These are phyloP conservation scores for Clarireedia homoeocarpa DNA, from an alignment of 2,329 filamentous ascomycete species.

Conservation along the genomic window DNA sequence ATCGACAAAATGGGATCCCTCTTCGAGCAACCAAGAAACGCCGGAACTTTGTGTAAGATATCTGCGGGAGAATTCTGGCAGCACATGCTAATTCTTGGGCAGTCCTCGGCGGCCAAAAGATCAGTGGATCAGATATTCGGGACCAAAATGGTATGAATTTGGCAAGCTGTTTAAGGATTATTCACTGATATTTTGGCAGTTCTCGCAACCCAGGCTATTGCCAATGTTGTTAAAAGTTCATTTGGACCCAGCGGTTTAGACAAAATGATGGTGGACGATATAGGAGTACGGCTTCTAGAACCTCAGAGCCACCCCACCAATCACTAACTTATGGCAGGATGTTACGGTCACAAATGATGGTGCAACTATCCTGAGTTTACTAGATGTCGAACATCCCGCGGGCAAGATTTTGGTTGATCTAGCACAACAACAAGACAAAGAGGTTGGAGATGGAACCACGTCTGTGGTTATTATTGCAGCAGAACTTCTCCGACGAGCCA, in stretches of 20 bases:
- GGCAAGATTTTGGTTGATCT: conserved; percentile 98
- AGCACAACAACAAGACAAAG: conserved; percentile 97
- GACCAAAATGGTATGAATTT: conserved; percentile 76
- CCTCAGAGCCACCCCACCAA: conserved; percentile 6
- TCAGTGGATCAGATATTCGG: conserved; percentile 90
- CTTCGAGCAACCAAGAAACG: conserved; percentile 89
- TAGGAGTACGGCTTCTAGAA: conserved; percentile 57
- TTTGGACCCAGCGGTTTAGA: conserved; percentile 95
- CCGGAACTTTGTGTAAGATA: conserved; percentile 74
- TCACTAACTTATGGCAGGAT: conserved; percentile 48
- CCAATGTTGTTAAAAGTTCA: conserved; percentile 98
- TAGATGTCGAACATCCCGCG: conserved; percentile 96
- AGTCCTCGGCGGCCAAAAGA: conserved; percentile 94
- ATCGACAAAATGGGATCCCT: conserved; percentile 76
- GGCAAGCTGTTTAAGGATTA: conserved; percentile 6
- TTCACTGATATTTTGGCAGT: conserved; percentile 44
- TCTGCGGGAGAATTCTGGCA: neutral
- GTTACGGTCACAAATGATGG: conserved; percentile 99
- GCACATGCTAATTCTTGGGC: conserved; percentile 26
- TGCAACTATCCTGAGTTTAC: conserved; percentile 87
- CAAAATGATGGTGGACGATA: conserved; percentile 99
- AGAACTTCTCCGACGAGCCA: conserved; percentile 85
- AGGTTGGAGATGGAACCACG: conserved; percentile 96
- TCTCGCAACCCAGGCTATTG: conserved; percentile 89
- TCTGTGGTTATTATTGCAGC: conserved; percentile 96